These are phyloP conservation scores for Martensiomyces pterosporus DNA, from an alignment of 192 early-diverging fungal genomes.

Conservation along the genomic window DNA sequence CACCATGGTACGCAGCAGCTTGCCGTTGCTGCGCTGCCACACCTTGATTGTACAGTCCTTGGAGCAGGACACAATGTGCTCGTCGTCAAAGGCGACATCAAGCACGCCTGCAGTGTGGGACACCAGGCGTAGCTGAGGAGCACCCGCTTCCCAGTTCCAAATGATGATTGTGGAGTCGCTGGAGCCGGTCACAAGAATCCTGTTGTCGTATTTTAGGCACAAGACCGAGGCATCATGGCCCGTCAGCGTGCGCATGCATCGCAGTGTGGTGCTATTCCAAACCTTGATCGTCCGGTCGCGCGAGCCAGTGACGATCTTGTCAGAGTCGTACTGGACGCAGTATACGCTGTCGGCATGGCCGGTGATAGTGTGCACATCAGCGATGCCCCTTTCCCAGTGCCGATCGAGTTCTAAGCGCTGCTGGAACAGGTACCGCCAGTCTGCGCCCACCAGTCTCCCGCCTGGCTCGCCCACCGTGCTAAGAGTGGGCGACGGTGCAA, in stretches of 20 bases:
- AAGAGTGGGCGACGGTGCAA: conserved; percentile 37
- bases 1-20: conserved; percentile 58
- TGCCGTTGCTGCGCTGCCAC: conserved; percentile 69
- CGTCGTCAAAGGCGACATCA: conserved; percentile 77
- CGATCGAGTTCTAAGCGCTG: conserved; percentile 58
- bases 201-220: conserved; percentile 77
- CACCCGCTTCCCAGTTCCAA: conserved; percentile 67
- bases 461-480: conserved; percentile 5
- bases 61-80: conserved; percentile 78
- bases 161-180: conserved; percentile 80
- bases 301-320: conserved; percentile 72
- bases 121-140: conserved; percentile 48
- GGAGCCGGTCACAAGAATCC: conserved; percentile 76
- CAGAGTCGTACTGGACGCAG: conserved; percentile 80
- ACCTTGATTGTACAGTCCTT: conserved; percentile 90
- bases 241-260: conserved; percentile 55
- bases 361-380: conserved; percentile 53
- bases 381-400: conserved; percentile 45
- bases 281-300: conserved; percentile 72
- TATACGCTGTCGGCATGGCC: conserved; percentile 88
- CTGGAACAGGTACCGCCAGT: conserved; percentile 74
- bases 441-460: conserved; percentile 14
- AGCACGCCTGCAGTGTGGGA: conserved; percentile 83
- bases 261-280: conserved; percentile 70
- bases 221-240: conserved; percentile 71